Conservation (phyloP, 768 basidiomycete genomes). For the Termitomyces sp. region DNA sequence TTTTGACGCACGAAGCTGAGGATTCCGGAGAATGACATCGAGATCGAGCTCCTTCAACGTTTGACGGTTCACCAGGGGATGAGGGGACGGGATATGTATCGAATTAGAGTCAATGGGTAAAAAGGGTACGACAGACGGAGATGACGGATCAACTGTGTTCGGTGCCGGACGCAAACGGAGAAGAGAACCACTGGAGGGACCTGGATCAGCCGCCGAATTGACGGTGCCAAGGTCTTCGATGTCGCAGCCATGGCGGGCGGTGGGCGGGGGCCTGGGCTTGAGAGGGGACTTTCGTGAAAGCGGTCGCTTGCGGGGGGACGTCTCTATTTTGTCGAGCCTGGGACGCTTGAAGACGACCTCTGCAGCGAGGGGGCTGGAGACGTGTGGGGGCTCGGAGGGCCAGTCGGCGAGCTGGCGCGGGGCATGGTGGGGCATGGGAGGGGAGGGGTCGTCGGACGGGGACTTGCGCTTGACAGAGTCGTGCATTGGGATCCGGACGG, state of each 20-base stretch:
- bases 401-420: constrained; percentile 42
- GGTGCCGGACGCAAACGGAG: constrained; percentile 29
- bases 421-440: constrained; percentile 22
- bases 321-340: constrained; percentile 35
- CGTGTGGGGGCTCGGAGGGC: constrained; percentile 29
- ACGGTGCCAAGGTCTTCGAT: constrained; percentile 48
- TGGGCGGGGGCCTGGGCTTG: constrained; percentile 23
- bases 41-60: constrained; percentile 86
- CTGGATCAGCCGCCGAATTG: constrained; percentile 39
- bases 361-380: constrained; percentile 30
- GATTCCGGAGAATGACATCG: constrained; percentile 81
- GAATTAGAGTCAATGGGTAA: constrained; percentile 43
- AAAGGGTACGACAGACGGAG: constrained; percentile 27
- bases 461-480: constrained; percentile 71
- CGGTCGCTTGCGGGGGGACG: constrained; percentile 23
- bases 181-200: constrained; percentile 45
- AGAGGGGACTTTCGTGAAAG: constrained; percentile 20
- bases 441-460: constrained; percentile 43
- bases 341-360: constrained; percentile 37
- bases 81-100: constrained; percentile 63
- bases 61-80: constrained; percentile 78
- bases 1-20: constrained; percentile 82
- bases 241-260: constrained; percentile 37
- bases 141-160: constrained; percentile 30
- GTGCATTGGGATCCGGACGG: too few relatives aligned